Base-by-base conservation (phyloP, 2,329 filamentous ascomycete genomes). In the Talaromyces sp. region DNA sequence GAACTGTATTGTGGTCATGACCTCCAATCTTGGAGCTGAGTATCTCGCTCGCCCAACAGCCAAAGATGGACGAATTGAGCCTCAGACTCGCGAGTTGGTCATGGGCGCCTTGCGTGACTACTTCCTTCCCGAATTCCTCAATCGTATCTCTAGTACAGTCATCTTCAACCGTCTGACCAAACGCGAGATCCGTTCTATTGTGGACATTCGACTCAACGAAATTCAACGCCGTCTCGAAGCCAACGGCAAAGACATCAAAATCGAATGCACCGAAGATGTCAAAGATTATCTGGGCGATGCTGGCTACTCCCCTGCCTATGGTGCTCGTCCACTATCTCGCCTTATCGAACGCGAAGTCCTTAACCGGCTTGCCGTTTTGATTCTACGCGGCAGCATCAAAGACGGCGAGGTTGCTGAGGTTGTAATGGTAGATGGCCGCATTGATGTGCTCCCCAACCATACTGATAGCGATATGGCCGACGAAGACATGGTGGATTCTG, bases 1-100 rank as follows among this genome's bases (percentile, higher is more conserved):
- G 78, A 99, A 99, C 83, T 98, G 93, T 74, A 98, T 99, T 67
- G 93, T 99, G 50, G 95, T 99, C 77, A 96, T 99, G 92, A 99
- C 95, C 0, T 97, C 92, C 70, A 99, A 99, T 80, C 77, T 99
- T 63, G 95, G 95, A 66, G 95, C 95, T 32, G 95, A 98, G 75
- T 96, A 88, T 75, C 88, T 99, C n/a, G 81, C 90, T 43, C 89
- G 92, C 24, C 89, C 90, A 17, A 87, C 88, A 59, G 85, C 84
- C 56, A 86, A 88, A 57, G 90, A 96, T 68, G 93, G 93, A 69
- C 87, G 82, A 71, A 95, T 99, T 66, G 95, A 99, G 68, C 82
- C 87, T 0, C 87, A 89, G 1, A 97, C 93, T 0, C 85, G 85
- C 63, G 93, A 97, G 72, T 82, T 98, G 64, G 93, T 99, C 70